A percentile compares a stretch with the other conserved stretches of the same genome.
Conservation (phyloP, 2,329 filamentous ascomycete genomes). For the Arthrobotrys musiformis region DNA sequence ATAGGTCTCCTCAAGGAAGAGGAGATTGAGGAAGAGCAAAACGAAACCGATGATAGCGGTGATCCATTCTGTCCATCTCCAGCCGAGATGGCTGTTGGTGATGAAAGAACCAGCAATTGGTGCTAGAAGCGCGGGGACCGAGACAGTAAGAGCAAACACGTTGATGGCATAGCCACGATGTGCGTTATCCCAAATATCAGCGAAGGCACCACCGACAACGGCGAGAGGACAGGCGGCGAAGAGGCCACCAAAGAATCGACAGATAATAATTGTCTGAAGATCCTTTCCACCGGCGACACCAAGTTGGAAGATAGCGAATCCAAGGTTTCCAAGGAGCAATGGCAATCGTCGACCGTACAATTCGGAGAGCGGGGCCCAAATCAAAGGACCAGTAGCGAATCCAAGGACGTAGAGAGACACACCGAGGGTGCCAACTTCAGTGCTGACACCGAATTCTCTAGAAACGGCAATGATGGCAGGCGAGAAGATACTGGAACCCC, state of each 20-base stretch:
- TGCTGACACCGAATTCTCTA: constrained; percentile 70
- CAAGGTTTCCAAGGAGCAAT: constrained; percentile 72
- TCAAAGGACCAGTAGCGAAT: constrained; percentile 76
- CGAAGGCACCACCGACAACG: constrained; percentile 76
- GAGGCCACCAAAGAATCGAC: constrained; percentile 79
- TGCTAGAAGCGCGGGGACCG: constrained; percentile 74
- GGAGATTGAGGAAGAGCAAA: constrained; percentile 70
- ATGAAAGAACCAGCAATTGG: constrained; percentile 78
- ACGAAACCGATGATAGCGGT: constrained; percentile 72
- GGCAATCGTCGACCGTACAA: constrained; percentile 74
- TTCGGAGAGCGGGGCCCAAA: constrained; percentile 80
- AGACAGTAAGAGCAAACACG: constrained; percentile 72
- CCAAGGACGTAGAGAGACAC: constrained; percentile 77
- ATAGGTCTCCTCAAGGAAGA: constrained; percentile 77
- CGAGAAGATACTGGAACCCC: constrained; percentile 80
- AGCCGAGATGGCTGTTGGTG: constrained; percentile 71
- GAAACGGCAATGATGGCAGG: constrained; percentile 71
- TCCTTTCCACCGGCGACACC: constrained; percentile 74
- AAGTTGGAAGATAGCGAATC: constrained; percentile 76
- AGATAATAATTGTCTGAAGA: constrained; percentile 75
- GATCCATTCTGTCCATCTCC: constrained; percentile 79
- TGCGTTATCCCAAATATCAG: constrained; percentile 76
- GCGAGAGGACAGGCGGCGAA: constrained; percentile 76
- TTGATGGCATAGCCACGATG: constrained; percentile 71
- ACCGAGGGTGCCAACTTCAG: constrained; percentile 73